phyloP scores from a whole-genome alignment of 345 rosid species.

The Noccaea bulbosa region DNA sequence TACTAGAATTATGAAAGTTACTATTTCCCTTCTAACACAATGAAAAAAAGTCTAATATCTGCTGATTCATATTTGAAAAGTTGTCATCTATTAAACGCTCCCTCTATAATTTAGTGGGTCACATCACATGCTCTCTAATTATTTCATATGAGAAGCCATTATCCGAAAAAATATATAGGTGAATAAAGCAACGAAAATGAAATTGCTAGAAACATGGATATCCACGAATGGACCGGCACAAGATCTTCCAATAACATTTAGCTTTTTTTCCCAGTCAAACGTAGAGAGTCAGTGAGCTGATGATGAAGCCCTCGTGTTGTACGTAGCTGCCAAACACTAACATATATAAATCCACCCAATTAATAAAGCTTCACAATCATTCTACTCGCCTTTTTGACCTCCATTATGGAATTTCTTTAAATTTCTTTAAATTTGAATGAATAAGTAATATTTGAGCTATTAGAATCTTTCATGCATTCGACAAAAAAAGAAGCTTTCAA shows the following conservation, averaged over 20 bases:
- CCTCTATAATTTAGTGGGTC: slow-evolving; percentile 37
- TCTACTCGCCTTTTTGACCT: slow-evolving; percentile 37
- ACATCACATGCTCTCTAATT: slow-evolving; percentile 38
- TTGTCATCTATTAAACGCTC: slow-evolving; percentile 22
- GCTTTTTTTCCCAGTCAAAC: slow-evolving; percentile 36
- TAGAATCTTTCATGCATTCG: slow-evolving; percentile 18
- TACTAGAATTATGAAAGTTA: not conserved
- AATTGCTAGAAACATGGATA: slow-evolving; percentile 34
- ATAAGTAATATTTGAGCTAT: not conserved
- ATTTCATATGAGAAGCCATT: slow-evolving; percentile 39
- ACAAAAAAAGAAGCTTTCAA: slow-evolving; percentile 16
- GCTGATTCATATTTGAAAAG: not conserved
- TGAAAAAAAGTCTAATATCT: not conserved
- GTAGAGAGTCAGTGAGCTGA: slow-evolving; percentile 37
- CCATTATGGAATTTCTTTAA: slow-evolving; percentile 12
- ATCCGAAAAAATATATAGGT: slow-evolving; percentile 28
- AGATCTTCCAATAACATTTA: slow-evolving; percentile 39
- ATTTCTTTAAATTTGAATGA: not conserved
- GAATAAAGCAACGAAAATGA: slow-evolving; percentile 28
- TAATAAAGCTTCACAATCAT: slow-evolving; percentile 35
- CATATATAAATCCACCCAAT: slow-evolving; percentile 29
- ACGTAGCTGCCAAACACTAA: slow-evolving; percentile 45
- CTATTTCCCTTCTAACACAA: not conserved
- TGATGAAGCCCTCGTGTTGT: slow-evolving; percentile 41
- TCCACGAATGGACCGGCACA: slow-evolving; percentile 44